Conservation (phyloP, 2,329 filamentous ascomycete species). For the Lomentospora prolificans region DNA sequence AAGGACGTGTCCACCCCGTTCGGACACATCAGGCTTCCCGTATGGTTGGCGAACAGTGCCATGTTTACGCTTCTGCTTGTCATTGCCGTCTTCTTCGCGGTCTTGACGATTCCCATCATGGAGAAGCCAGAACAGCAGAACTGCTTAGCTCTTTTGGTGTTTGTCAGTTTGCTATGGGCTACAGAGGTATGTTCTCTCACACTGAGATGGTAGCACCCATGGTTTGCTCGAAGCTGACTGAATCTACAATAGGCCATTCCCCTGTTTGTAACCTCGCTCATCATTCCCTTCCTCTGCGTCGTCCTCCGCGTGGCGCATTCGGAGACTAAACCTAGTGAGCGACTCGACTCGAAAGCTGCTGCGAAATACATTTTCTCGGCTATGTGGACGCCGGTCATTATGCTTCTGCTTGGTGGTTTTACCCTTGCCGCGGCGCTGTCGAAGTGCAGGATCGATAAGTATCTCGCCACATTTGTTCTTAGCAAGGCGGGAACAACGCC, state of each 20-base stretch:
- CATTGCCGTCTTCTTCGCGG: constrained; percentile 59
- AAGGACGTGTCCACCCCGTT: constrained; percentile 72
- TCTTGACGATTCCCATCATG: constrained; percentile 76
- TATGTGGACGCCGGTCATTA: constrained; percentile 99
- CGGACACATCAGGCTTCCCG: constrained; percentile 64
- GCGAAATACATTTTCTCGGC: constrained; percentile 79
- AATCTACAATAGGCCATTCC: constrained; percentile 63
- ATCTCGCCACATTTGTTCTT: constrained; percentile 89
- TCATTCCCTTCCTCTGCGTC: constrained; percentile 89
- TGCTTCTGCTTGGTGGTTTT: constrained; percentile 92
- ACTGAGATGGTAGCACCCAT: neutral
- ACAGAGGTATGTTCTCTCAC: constrained; percentile 61
- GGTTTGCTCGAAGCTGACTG: constrained; percentile 10
- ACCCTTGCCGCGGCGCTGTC: constrained; percentile 90
- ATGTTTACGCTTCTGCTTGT: constrained; percentile 68
- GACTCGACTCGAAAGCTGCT: constrained; percentile 71
- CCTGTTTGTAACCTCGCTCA: constrained; percentile 87
- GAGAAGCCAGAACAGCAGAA: constrained; percentile 86
- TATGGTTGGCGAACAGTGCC: constrained; percentile 75
- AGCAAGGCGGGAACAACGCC: constrained; percentile 93
- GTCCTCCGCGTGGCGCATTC: constrained; percentile 74
- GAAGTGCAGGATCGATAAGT: constrained; percentile 96
- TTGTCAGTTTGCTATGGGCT: constrained; percentile 91
- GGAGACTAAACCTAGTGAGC: constrained; percentile 55
- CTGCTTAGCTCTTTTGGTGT: constrained; percentile 84